Evolutionary conservation across 75 land plant species (phyloP), one percentile per base, ranked within the genome.

Genomic region (Sequoiadendron giganteum): DNA sequence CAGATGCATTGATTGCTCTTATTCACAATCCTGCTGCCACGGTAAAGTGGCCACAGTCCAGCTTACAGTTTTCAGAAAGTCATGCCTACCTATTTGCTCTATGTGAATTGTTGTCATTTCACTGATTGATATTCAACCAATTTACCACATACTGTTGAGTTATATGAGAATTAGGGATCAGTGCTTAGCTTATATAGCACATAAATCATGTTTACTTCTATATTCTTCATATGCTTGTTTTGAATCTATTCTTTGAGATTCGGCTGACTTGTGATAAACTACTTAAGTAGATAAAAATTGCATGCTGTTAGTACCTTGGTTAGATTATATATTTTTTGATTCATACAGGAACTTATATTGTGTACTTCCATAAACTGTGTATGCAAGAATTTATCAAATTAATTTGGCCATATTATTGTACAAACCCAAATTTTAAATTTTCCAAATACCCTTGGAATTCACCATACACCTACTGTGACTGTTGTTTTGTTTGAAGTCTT

Each of bases 1-100:
- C 95, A 28, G 99, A 98, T 93, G 99, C 94, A n/a, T 95, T 98
- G 72, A 92, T 93, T 86, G 97, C 89, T 30, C 86, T 98, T 68
- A 95, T 98, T 86, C 93, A 93, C 68, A 98, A 98, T 92, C 97
- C 99, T 81, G 96, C 95, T 73, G 97, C 99, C 43, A 93, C 96
- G n/a, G 99, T 98, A 90, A 89, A 82, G 78, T n/a, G 39, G 28
- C 28, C n/a, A 34, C 25, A 80, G 86, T 36, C 43, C 21, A 28
- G 48, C n/a, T 82, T 47, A 45, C 84, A 82, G 34, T 47, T 82
- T n/a, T 2, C 19, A 36, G 39, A 36, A 39, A 77, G 21, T 15
- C 10, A 39, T 40, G 25, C 25, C 10, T 14, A 9, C 45, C 18
- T 79, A 18, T 79, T 65, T 65, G 15, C 30, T 82, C 49, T 34